A percentile compares a stretch with the other conserved stretches of the same genome.
These are phyloP conservation scores for Elongisporangium undulatum DNA, from an alignment of 352 stramenopile genomes.

Conservation along the genomic window DNA sequence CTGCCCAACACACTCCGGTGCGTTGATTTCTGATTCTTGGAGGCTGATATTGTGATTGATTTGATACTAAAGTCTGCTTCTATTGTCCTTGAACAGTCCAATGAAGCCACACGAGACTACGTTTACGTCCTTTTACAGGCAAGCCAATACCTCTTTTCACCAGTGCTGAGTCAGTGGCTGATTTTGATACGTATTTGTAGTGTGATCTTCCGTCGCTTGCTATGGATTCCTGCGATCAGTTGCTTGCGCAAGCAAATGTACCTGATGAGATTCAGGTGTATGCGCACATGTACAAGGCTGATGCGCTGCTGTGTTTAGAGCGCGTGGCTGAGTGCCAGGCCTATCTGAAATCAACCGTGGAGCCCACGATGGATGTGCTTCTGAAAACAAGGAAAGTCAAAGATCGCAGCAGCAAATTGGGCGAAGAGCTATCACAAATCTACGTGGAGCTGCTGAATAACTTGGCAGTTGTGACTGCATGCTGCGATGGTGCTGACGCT, in stretches of 20 bases:
- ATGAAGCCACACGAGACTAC: conserved; percentile 26
- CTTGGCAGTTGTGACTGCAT: conserved; percentile 48
- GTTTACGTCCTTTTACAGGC: conserved; percentile 69
- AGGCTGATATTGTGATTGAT: neutral
- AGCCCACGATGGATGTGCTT: conserved; percentile 16
- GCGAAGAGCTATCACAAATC: conserved; percentile 25
- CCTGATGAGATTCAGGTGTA: conserved; percentile 13
- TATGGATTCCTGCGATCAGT: conserved; percentile 32
- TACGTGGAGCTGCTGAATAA: conserved; percentile 77
- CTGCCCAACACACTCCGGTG: neutral
- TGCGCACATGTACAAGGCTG: conserved; percentile 57
- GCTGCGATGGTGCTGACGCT: conserved; percentile 24
- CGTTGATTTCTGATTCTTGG: neutral
- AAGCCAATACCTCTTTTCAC: neutral
- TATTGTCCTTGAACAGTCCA: neutral
- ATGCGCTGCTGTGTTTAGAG: conserved; percentile 74
- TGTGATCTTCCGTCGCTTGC: conserved; percentile 46
- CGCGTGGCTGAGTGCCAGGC: conserved; percentile 49
- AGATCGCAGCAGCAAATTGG: neutral
- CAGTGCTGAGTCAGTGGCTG: neutral
- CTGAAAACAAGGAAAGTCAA: neutral
- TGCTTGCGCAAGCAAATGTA: conserved; percentile 7
- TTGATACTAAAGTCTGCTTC: neutral
- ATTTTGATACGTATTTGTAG: conserved; percentile 12
- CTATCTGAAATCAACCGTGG: conserved; percentile 28